Evolutionary conservation across 164 flowering plant species (phyloP).

Genomic region (Sextonia rubra): DNA sequence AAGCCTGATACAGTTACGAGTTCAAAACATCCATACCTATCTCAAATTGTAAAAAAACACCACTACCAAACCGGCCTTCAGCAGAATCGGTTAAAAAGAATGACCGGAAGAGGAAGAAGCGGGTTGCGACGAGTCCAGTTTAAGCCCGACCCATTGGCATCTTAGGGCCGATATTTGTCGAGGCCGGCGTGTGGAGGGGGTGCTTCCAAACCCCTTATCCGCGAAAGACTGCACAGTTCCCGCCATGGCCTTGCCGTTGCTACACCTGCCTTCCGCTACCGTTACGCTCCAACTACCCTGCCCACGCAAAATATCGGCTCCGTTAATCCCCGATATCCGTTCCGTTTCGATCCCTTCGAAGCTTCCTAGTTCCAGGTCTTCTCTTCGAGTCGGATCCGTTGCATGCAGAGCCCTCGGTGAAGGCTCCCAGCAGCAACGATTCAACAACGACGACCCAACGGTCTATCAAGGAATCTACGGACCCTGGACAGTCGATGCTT

Average conservation of each 20-base stretch:
- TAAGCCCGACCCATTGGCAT: no score
- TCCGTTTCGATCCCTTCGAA: neutral
- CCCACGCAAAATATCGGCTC: conserved; percentile 2
- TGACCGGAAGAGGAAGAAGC: no score
- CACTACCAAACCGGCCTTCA: no score
- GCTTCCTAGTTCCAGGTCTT: conserved; percentile 3
- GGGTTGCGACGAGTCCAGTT: no score
- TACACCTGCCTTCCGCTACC: neutral
- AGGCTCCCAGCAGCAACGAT: conserved; percentile 21
- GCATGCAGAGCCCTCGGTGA: conserved; percentile 50
- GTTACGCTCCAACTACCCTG: neutral
- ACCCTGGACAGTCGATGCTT: conserved; percentile 76
- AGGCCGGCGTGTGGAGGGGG: neutral
- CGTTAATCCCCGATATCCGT: neutral
- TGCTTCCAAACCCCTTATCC: neutral
- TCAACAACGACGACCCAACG: conserved; percentile 12
- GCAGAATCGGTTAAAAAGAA: no score
- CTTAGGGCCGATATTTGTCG: no score
- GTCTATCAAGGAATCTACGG: conserved; percentile 81
- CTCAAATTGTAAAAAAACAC: no score
- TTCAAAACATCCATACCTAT: no score
- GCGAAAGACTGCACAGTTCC: neutral
- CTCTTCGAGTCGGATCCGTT: conserved; percentile 5
- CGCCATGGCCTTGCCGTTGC: conserved; percentile 9
- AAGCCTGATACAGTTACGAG: no score